Evolutionary conservation across 2,329 filamentous ascomycete species (phyloP).

Genomic region (Boeremia exigua): DNA sequence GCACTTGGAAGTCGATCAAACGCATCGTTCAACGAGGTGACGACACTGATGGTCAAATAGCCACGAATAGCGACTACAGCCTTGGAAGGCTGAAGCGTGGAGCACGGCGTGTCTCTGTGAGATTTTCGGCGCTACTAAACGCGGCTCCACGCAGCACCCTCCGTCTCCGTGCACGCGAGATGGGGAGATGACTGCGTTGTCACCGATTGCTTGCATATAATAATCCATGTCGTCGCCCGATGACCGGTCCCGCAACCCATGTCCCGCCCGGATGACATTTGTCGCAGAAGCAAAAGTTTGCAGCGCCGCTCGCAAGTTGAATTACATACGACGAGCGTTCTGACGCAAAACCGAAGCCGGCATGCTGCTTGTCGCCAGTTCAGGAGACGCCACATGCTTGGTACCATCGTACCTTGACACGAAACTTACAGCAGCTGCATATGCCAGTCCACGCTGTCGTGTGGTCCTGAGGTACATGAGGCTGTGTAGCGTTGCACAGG

Average conservation of each 20-base stretch:
- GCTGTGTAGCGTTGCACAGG: conserved; percentile 34
- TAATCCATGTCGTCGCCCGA: conserved; percentile 29
- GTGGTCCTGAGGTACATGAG: conserved; percentile 26
- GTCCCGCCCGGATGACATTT: conserved; percentile 17
- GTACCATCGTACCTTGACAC: conserved; percentile 12
- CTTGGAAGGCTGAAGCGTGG: conserved; percentile 23
- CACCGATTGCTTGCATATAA: conserved; percentile 38
- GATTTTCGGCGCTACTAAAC: conserved; percentile 18
- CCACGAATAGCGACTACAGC: conserved; percentile 15
- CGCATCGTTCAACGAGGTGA: conserved; percentile 27
- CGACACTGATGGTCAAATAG: conserved; percentile 24
- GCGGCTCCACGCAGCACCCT: conserved; percentile 19
- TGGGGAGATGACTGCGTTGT: conserved; percentile 24
- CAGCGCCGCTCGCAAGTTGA: conserved; percentile 16
- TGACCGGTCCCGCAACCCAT: conserved; percentile 25
- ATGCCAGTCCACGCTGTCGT: conserved; percentile 33
- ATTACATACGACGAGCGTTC: conserved; percentile 9
- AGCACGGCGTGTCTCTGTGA: conserved; percentile 19
- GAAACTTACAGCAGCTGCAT: conserved; percentile 25
- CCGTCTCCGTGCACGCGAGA: conserved; percentile 4
- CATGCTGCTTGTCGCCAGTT: conserved; percentile 24
- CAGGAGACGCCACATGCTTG: conserved; percentile 20
- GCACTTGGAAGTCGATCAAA: conserved; percentile 33
- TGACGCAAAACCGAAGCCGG: conserved; percentile 20
- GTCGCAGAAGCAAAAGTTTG: conserved; percentile 26